phyloP scores from a whole-genome alignment of 192 early-diverging fungal species.

The Physocladia obscura region DNA sequence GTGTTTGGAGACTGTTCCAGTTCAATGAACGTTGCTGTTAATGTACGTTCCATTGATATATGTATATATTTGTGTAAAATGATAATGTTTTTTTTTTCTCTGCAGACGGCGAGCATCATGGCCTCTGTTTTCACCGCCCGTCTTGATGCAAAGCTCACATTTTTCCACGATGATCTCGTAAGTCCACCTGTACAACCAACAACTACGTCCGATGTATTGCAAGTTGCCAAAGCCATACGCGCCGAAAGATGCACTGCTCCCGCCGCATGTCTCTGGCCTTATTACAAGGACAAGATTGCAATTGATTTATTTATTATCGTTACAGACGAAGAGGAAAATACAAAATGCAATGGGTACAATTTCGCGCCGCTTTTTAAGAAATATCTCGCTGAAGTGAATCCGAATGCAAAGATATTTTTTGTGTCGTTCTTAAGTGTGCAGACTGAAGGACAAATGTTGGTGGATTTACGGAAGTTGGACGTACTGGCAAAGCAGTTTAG shows the following conservation, averaged over 20 bases:
- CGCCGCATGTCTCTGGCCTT: conserved; percentile 19
- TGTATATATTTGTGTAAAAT: too few relatives aligned
- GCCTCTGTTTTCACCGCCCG: conserved; percentile 22
- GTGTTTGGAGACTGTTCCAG: conserved; percentile 25
- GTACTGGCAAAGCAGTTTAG: conserved; percentile 30
- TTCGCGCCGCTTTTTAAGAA: conserved; percentile 33
- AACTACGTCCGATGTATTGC: conserved; percentile 2
- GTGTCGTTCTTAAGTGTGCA: conserved; percentile 25
- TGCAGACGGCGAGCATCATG: conserved; percentile 11
- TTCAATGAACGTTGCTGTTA: conserved; percentile 31
- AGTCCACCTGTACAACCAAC: conserved; percentile 7
- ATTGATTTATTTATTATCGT: conserved; percentile 28
- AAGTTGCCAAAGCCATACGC: conserved; percentile 9
- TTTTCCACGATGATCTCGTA: conserved; percentile 1
- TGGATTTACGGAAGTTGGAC: conserved; percentile 7
- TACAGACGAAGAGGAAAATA: conserved; percentile 41
- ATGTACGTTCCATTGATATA: conserved; percentile 15
- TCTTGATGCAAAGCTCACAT: conserved; percentile 13
- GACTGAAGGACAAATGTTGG: conserved; percentile 23
- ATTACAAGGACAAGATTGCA: neutral
- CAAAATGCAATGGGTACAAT: conserved; percentile 1
- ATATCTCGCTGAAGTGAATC: conserved; percentile 31
- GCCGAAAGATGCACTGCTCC: conserved; percentile 7
- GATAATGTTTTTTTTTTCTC: too few relatives aligned
- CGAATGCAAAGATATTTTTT: conserved; percentile 33